A percentile compares a stretch with the other conserved stretches of the same genome.
These are phyloP conservation scores for Leptographium radiaticola DNA, from an alignment of 2,329 filamentous ascomycete species.

Conservation along the genomic window DNA sequence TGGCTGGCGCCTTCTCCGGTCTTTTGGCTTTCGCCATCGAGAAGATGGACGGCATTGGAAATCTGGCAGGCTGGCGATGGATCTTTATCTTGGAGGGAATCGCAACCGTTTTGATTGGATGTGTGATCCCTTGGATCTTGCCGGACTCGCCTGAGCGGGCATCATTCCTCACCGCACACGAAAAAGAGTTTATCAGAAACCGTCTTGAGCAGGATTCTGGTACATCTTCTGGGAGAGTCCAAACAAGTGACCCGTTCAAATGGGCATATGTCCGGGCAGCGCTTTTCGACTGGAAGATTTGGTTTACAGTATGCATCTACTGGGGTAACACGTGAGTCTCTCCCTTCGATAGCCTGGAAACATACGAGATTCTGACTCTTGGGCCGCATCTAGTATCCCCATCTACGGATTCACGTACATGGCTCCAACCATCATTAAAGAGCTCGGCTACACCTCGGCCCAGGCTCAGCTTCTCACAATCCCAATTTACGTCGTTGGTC, in stretches of 20 bases:
- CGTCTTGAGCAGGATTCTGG: slow-evolving; percentile 16
- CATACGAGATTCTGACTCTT: background rate
- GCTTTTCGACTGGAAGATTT: slow-evolving; percentile 8
- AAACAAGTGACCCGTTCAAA: slow-evolving; percentile 6
- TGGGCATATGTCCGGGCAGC: slow-evolving; percentile 5
- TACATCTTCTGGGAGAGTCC: slow-evolving; percentile 6
- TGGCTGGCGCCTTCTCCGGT: slow-evolving; percentile 1
- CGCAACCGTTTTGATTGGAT: slow-evolving; percentile 14
- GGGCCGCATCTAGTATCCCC: background rate
- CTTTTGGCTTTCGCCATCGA: background rate
- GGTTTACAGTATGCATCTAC: slow-evolving; percentile 9
- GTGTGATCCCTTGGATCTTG: slow-evolving; percentile 5
- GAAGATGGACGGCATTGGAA: slow-evolving; percentile 20
- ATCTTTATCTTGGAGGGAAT: slow-evolving; percentile 37
- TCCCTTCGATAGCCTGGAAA: background rate
- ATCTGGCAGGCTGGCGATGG: slow-evolving; percentile 45
- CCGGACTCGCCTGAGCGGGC: slow-evolving; percentile 23
- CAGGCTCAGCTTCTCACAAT: slow-evolving; percentile 7
- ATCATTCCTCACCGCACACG: slow-evolving; percentile 19
- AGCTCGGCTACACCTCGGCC: slow-evolving; percentile 21
- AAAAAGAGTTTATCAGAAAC: slow-evolving; percentile 21
- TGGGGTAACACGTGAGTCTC: slow-evolving; percentile 6
- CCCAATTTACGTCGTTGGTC: slow-evolving; percentile 10
- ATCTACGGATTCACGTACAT: slow-evolving; percentile 12
- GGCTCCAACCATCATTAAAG: slow-evolving; percentile 27